phyloP scores from a whole-genome alignment of 2,329 filamentous ascomycete species.

The Aspergillus sp. region DNA sequence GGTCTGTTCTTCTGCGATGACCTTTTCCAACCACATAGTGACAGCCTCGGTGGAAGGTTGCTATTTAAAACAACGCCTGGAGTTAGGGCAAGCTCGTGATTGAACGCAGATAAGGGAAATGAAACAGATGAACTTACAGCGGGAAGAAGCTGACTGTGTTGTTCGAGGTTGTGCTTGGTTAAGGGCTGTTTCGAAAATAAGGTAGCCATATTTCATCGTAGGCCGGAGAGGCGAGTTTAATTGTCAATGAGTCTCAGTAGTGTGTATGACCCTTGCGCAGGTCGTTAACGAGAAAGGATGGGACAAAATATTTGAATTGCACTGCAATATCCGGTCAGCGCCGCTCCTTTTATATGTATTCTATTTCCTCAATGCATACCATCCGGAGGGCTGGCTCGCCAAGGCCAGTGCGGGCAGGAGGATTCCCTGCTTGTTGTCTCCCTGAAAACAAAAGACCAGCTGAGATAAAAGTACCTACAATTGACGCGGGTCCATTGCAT shows the following conservation, averaged over 20 bases:
- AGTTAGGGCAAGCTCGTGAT: neutral
- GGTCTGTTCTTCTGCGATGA: slow-evolving; percentile 21
- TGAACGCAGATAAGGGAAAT: neutral
- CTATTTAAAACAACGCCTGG: neutral
- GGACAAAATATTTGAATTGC: neutral
- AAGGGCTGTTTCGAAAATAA: neutral
- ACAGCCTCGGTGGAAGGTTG: neutral
- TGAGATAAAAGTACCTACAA: slow-evolving; percentile 1
- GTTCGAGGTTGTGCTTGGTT: slow-evolving; percentile 13
- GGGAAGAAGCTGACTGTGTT: slow-evolving; percentile 3
- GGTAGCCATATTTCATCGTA: neutral
- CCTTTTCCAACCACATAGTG: slow-evolving; percentile 15
- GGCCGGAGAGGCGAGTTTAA: neutral
- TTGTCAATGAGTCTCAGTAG: neutral
- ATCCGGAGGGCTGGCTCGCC: neutral
- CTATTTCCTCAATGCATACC: neutral
- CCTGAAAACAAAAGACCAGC: neutral
- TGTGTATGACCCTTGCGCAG: neutral
- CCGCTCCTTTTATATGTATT: slow-evolving; percentile 4
- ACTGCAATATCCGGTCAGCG: neutral
- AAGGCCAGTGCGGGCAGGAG: neutral
- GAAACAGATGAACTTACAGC: neutral
- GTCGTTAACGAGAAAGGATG: neutral
- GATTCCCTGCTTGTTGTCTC: neutral
- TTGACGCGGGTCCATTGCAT: neutral